Percentiles rank a stretch among this genome's conserved stretches.
Conservation (phyloP, 2,329 filamentous ascomycete genomes). For the Scedosporium minutisporum region DNA sequence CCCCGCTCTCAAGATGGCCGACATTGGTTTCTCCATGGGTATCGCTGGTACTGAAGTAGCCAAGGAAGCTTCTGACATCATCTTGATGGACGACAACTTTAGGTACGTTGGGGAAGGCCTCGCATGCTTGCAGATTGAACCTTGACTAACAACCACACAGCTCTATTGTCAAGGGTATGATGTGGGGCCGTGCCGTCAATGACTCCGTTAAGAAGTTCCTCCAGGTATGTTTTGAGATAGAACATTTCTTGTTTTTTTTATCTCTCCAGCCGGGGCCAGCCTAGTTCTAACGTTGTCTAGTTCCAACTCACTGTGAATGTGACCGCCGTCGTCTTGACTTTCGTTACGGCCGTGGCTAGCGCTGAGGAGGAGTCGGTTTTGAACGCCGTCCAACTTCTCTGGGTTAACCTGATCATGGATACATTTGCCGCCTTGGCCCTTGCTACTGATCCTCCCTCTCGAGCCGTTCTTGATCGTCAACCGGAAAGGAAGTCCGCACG, state of each 20-base stretch:
- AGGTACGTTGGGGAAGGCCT: slow-evolving; percentile 14
- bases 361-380: slow-evolving; percentile 42
- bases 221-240: slow-evolving; percentile 27
- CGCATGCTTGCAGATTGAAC: background rate
- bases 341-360: slow-evolving; percentile 46
- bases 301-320: slow-evolving; percentile 56
- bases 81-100: slow-evolving; percentile 49
- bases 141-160: background rate
- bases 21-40: slow-evolving; percentile 57
- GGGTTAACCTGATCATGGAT: slow-evolving; percentile 58
- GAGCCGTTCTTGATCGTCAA: slow-evolving; percentile 28
- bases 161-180: slow-evolving; percentile 47
- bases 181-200: slow-evolving; percentile 54
- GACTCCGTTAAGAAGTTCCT: slow-evolving; percentile 56
- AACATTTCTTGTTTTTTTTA: background rate
- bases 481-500: slow-evolving; percentile 55
- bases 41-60: slow-evolving; percentile 52
- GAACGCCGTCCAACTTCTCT: slow-evolving; percentile 50
- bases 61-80: slow-evolving; percentile 53
- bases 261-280: background rate
- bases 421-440: slow-evolving; percentile 47
- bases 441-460: slow-evolving; percentile 23
- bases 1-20: slow-evolving; percentile 49
- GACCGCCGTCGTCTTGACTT: slow-evolving; percentile 49
- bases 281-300: slow-evolving; percentile 14